Evolutionary conservation across 495 filamentous ascomycete species (phyloP).

Genomic region (Tuber microsphaerosporum): DNA sequence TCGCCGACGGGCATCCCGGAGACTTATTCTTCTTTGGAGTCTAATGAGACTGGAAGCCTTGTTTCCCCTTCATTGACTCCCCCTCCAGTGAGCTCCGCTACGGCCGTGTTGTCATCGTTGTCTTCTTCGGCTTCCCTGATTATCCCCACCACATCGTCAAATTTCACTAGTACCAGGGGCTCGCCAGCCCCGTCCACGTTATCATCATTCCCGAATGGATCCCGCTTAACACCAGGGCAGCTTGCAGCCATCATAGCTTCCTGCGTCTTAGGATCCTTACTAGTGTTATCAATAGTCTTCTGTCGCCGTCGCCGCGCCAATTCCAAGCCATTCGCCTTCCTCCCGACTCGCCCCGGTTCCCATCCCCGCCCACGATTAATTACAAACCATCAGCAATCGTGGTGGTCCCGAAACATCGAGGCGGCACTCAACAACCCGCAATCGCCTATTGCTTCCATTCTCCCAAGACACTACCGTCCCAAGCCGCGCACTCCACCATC

Average conservation of each 20-base stretch:
- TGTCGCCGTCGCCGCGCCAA: slow-evolving; percentile 20
- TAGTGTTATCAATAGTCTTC: slow-evolving; percentile 25
- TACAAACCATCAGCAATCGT: not conserved
- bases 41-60: not conserved
- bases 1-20: not conserved
- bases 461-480: slow-evolving; percentile 10
- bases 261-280: slow-evolving; percentile 12
- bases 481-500: slow-evolving; percentile 18
- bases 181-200: not conserved
- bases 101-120: slow-evolving; percentile 13
- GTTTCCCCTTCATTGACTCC: slow-evolving; percentile 12
- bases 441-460: slow-evolving; percentile 15
- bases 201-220: not conserved
- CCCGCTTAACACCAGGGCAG: slow-evolving; percentile 18
- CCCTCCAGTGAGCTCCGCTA: slow-evolving; percentile 8
- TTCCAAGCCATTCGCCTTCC: slow-evolving; percentile 24
- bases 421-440: slow-evolving; percentile 18
- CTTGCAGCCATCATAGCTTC: slow-evolving; percentile 21
- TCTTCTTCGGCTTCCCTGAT: slow-evolving; percentile 16
- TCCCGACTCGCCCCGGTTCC: slow-evolving; percentile 5
- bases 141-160: slow-evolving; percentile 4
- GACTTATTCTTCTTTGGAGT: not conserved
- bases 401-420: slow-evolving; percentile 1
- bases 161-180: not conserved
- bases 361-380: not conserved